Evolutionary conservation across 306 rosid species (phyloP), one percentile per base, ranked within the genome.

Genomic region (peach (Prunus persica)): DNA sequence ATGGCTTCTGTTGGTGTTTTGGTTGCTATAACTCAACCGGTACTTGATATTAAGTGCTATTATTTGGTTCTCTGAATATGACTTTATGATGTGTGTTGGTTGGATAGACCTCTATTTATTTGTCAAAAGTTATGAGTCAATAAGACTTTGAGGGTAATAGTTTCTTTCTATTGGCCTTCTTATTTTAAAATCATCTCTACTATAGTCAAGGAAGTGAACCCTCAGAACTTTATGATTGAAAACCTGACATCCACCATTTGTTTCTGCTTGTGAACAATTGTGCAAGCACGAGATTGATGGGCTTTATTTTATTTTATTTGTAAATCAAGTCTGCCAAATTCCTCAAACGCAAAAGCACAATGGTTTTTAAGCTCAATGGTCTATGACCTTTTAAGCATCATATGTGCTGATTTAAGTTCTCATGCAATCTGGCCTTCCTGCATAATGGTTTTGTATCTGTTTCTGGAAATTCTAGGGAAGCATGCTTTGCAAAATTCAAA

Each of bases 71-170:
- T 13, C 45, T 10, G 16, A 56, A 52, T 32, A 13, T 6, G 22
- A 6, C 49, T 38, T 50, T 66, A 8, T 32, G 61, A 46, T 58
- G 65, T 57, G 13, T 41, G 22, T 20, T 67, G 11, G 52, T 30
- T 49, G 56, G 67, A 9, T 72, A 76, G 45, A 50, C 51, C 38
- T 58, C 68, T 43, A 34, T 70, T 8, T 3, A 4, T 22, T 20
- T 56, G 4, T 38, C 15, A 54, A 69, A 16, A 50, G 63, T 43
- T 11, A 62, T 27, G 72, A 72, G 67, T 71, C 72, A 19, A 65
- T 65, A 11, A 76, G 71, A 66, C 54, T n/a, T 51, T 58, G 81
- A 81, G 63, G 11, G 38, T 10, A 55, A 64, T 79, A 56, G 78
- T 81, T 70, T 30, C 38, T 65, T 52, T 38, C 2, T 50, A 8